Base-by-base conservation (phyloP, 768 basidiomycete genomes). In the Leccinum disarticulatum region DNA sequence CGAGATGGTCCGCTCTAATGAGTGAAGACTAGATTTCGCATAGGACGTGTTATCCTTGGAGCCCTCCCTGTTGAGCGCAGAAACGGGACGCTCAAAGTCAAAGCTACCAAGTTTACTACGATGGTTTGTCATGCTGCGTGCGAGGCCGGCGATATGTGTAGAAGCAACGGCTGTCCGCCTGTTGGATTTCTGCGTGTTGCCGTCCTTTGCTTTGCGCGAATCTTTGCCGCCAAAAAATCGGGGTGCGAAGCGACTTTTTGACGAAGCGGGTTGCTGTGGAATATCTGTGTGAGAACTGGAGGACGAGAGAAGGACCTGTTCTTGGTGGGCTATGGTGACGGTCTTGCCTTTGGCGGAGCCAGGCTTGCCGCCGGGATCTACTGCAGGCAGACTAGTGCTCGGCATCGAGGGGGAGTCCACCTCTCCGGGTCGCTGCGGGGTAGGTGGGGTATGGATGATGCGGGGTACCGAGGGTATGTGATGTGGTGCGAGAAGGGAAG, bases 81-180 rank as follows among this genome's bases (percentile, higher is more conserved):
- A 74, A 14, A 83, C 80, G 0, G 88, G 88, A 36, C 87, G 78
- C 71, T 90, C 89, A 64, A 90, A 90, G 67, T 90, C 88, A 69
- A 90, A 90, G 66, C 85, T 87, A 6, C 87, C 87, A 62, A 87
- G 87, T 67, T 87, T 87, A 46, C 77, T 81, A 2, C 81, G 74
- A 52, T 80, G 78, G 31, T 66, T 76, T 25, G 64, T 66, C 55
- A 76, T 73, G 47, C 72, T 73, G 59, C 73, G 73, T 11, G 48
- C 52, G 35, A 54, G 61, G 31, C 56, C 52, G 35, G 54, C 36
- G 22, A 49, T 49, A 9, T 62, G 52, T 54, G 60, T 14, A 19
- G 41, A 43, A 43, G 43, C 60, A 10, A 47, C 30, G 6, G 63
- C 38, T 30, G 57, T 4, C 19, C 68, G 71, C 63, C 58, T 68